A percentile compares a stretch with the other conserved stretches of the same genome.
phyloP scores from a whole-genome alignment of 1,284 basidiomycete genomes.

The Tilletia walkeri region DNA sequence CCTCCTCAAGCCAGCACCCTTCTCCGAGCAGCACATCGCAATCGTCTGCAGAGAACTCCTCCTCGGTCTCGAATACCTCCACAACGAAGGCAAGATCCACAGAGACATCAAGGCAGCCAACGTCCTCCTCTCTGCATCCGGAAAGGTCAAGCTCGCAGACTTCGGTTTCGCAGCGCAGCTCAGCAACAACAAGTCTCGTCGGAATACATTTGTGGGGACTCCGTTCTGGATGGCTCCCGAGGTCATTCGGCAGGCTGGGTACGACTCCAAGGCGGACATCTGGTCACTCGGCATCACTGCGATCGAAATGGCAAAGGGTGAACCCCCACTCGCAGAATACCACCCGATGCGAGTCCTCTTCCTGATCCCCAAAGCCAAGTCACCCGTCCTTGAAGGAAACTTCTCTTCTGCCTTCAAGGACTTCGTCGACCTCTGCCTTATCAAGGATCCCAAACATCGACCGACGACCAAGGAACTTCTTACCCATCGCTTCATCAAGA shows the following conservation, averaged over 20 bases:
- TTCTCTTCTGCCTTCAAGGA: conserved; percentile 83
- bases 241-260: conserved; percentile 90
- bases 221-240: conserved; percentile 99
- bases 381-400: conserved; percentile 80
- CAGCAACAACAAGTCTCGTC: conserved; percentile 69
- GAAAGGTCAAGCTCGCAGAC: conserved; percentile 94
- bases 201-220: conserved; percentile 87
- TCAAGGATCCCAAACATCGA: conserved; percentile 85
- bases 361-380: conserved; percentile 66
- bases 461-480: conserved; percentile 86
- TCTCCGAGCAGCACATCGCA: conserved; percentile 88
- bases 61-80: conserved; percentile 90
- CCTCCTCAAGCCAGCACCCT: conserved; percentile 83
- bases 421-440: conserved; percentile 84
- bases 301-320: conserved; percentile 59
- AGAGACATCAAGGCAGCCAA: conserved; percentile 99
- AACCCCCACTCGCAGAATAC: conserved; percentile 59
- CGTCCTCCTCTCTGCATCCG: conserved; percentile 80
- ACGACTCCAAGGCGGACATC: conserved; percentile 59
- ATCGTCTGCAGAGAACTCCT: conserved; percentile 90
- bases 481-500: conserved; percentile 84
- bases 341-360: conserved; percentile 60
- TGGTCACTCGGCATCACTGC: conserved; percentile 59
- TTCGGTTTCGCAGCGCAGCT: conserved; percentile 93
- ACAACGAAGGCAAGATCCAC: conserved; percentile 91